Base-by-base conservation (phyloP, 164 flowering plant species). In the Echeveria elegans region DNA sequence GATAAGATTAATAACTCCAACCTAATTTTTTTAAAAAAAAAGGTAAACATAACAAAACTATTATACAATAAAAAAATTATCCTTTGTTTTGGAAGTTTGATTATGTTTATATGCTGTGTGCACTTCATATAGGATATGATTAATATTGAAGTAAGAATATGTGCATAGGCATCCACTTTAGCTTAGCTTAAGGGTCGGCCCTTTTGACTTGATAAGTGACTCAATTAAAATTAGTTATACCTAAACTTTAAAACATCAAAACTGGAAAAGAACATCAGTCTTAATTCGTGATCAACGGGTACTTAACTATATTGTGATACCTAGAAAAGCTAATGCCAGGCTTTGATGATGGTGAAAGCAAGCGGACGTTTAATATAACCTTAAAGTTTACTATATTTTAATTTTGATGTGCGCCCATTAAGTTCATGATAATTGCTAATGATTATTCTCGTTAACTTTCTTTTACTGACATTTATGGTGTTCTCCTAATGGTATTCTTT, bases 21-120 rank as follows among this genome's bases (percentile, higher is more conserved):
- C 18, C 4, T 3, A 56, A 2, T 26, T 26, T 21, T 4, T 1
- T 48, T n/a, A 53, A 53, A 23, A 50, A 53, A 28, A 56, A 56
- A 56, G 18, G 18, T 56, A 12, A 12, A 26, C 32, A 26, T 32
- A 19, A 28, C 26, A 12, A 23, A 53, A 6, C 56, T 6, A 21
- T 5, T 6, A 53, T 28, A 56, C 26, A 26, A 28, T 56, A 26
- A 2, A 56, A 56, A 28, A 12, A 4, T 28, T 56, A 32, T 56
- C 61, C 61, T 56, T 56, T 56, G 61, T 56, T 56, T 56, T 28
- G 16, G 15, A 56, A 56, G 61, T 56, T 56, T 28, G 61, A 56
- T 56, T 56, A 12, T 53, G 60, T 26, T 53, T 53, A 53, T 53
- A 53, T 53, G 60, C 60, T 53, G 26, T 56, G 61, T 56, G 61